These are phyloP conservation scores for Boletus reticulatus DNA, from an alignment of 768 basidiomycete genomes.

Conservation along the genomic window DNA sequence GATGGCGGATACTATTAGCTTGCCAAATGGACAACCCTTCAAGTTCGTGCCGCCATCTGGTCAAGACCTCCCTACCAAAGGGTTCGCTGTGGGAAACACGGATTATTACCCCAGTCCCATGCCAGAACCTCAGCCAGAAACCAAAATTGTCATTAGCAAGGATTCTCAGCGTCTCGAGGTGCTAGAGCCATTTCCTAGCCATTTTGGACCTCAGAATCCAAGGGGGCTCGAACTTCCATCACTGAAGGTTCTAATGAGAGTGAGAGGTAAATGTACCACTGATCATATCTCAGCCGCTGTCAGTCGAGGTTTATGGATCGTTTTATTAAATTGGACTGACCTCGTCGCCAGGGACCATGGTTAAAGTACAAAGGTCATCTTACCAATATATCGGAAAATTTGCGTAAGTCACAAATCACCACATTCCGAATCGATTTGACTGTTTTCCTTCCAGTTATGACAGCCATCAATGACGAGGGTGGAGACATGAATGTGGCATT, in stretches of 20 bases:
- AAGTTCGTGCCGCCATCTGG: conserved; percentile 84
- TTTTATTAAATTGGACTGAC: conserved; percentile 1
- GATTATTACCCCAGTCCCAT: conserved; percentile 74
- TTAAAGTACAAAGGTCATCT: conserved; percentile 98
- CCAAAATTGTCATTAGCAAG: conserved; percentile 72
- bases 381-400: conserved; percentile 94
- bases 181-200: conserved; percentile 80
- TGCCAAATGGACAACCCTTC: conserved; percentile 75
- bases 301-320: conserved; percentile 25
- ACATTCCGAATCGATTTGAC: not conserved
- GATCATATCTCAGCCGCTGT: conserved; percentile 98
- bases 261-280: conserved; percentile 98
- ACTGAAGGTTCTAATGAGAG: conserved; percentile 83
- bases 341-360: conserved; percentile 78
- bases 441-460: conserved; percentile 62
- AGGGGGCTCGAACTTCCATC: conserved; percentile 72
- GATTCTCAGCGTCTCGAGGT: conserved; percentile 84
- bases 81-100: conserved; percentile 75
- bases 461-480: conserved; percentile 92
- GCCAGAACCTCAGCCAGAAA: conserved; percentile 74
- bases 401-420: conserved; percentile 51
- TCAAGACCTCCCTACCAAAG: conserved; percentile 76
- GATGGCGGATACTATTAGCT: conserved; percentile 65
- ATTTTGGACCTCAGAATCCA: conserved; percentile 54
- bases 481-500: conserved; percentile 92